phyloP scores from a whole-genome alignment of 495 filamentous ascomycete genomes.

The Podospora pseudoanserina region DNA sequence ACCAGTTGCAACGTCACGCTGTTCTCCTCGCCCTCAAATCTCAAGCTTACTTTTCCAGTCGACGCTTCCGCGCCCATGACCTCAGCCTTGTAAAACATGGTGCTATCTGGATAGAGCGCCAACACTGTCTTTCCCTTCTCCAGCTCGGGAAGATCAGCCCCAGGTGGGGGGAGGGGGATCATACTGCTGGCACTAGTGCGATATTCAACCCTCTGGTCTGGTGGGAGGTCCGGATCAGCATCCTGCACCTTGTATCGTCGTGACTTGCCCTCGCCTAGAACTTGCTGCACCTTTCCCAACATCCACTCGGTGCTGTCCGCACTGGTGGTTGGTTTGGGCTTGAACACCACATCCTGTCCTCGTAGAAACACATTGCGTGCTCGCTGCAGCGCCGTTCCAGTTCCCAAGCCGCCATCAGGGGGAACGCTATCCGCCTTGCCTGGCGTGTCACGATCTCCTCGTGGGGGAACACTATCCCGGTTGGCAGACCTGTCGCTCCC shows the following conservation, averaged over 20 bases:
- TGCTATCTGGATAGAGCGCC: constrained; percentile 84
- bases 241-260: constrained; percentile 95
- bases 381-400: constrained; percentile 33
- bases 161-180: constrained; percentile 65
- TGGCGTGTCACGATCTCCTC: constrained; percentile 43
- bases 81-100: constrained; percentile 95
- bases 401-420: constrained; percentile 33
- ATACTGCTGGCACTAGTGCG: constrained; percentile 74
- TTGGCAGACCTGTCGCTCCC: constrained; percentile 38
- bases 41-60: constrained; percentile 53
- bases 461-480: constrained; percentile 45
- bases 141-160: constrained; percentile 61
- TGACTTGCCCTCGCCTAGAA: constrained; percentile 81
- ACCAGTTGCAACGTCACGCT: constrained; percentile 75
- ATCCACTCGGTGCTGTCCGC: constrained; percentile 78
- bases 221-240: constrained; percentile 74
- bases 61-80: constrained; percentile 68
- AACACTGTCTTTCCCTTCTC: constrained; percentile 75
- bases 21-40: constrained; percentile 85
- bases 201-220: constrained; percentile 68
- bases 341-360: constrained; percentile 82
- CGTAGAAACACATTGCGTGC: constrained; percentile 56
- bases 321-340: constrained; percentile 65
- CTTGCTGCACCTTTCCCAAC: constrained; percentile 78
- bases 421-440: constrained; percentile 45